Conservation (phyloP, 495 filamentous ascomycete genomes). For the Trichoderma gamsii region DNA sequence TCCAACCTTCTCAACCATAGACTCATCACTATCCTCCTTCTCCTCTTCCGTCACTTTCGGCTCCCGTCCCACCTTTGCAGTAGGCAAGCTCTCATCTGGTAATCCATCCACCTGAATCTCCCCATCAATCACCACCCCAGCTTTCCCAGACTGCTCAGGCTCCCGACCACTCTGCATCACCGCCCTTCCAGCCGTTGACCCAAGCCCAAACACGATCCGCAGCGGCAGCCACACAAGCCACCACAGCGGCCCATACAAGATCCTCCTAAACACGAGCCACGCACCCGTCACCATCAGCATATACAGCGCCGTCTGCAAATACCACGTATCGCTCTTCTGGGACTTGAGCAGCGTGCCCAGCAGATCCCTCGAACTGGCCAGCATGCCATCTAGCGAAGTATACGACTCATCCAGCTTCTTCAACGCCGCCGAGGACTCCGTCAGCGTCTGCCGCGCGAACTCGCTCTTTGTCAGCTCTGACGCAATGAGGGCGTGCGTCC, state of each 20-base stretch:
- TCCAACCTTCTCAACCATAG: slow-evolving; percentile 43
- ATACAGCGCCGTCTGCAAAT: slow-evolving; percentile 81
- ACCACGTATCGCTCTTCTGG: slow-evolving; percentile 96
- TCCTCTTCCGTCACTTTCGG: slow-evolving; percentile 20
- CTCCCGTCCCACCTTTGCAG: slow-evolving; percentile 27
- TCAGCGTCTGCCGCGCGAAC: slow-evolving; percentile 84
- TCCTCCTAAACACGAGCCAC: slow-evolving; percentile 79
- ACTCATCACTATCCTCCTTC: slow-evolving; percentile 26
- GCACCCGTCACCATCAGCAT: slow-evolving; percentile 66
- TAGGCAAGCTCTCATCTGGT: slow-evolving; percentile 44
- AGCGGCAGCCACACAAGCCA: slow-evolving; percentile 80
- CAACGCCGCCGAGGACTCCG: slow-evolving; percentile 72
- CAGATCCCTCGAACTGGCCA: slow-evolving; percentile 66
- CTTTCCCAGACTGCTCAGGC: slow-evolving; percentile 33
- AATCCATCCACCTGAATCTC: slow-evolving; percentile 33
- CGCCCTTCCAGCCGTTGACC: slow-evolving; percentile 38
- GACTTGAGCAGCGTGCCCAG: slow-evolving; percentile 73
- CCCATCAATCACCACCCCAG: slow-evolving; percentile 21
- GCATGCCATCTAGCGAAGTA: slow-evolving; percentile 64
- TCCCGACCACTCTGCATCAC: slow-evolving; percentile 27
- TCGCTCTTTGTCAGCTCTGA: slow-evolving; percentile 73
- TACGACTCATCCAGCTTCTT: slow-evolving; percentile 74
- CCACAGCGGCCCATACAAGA: slow-evolving; percentile 85
- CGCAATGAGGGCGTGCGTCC: slow-evolving; percentile 80
- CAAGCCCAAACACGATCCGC: slow-evolving; percentile 48